A percentile compares a stretch with the other conserved stretches of the same genome.
Evolutionary conservation across 176 grass and related monocot genomes (phyloP).

Genomic region (Lolium perenne): DNA sequence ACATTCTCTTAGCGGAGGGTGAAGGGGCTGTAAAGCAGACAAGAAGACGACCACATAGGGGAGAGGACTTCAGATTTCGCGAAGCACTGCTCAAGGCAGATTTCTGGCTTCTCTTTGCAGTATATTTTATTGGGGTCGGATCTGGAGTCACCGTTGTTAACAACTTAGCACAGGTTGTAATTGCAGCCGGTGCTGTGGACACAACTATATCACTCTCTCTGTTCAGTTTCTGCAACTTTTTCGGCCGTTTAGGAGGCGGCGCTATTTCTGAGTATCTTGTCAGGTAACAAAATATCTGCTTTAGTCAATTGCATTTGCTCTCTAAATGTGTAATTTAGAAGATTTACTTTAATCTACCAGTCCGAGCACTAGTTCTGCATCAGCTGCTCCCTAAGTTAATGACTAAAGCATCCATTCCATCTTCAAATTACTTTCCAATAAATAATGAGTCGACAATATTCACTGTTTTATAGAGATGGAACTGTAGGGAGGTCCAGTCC

Average conservation of each 20-base stretch:
- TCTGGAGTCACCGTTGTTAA: slow-evolving; percentile 92
- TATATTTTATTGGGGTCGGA: slow-evolving; percentile 84
- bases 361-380: not conserved
- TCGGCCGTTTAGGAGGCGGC: slow-evolving; percentile 87
- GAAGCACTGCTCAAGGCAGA: slow-evolving; percentile 91
- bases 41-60: slow-evolving; percentile 80
- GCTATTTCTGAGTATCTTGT: slow-evolving; percentile 76
- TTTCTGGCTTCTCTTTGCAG: slow-evolving; percentile 89
- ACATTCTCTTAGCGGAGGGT: slow-evolving; percentile 85
- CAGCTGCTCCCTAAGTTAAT: not conserved
- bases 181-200: slow-evolving; percentile 71
- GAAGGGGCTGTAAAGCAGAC: slow-evolving; percentile 83
- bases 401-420: not conserved
- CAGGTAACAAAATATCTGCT: slow-evolving; percentile 59
- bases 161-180: slow-evolving; percentile 93
- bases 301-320: not conserved
- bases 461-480: not conserved
- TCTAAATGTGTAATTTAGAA: not conserved
- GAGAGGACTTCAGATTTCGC: slow-evolving; percentile 90
- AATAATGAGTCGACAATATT: not conserved
- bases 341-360: not conserved
- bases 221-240: slow-evolving; percentile 96
- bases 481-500: not conserved
- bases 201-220: slow-evolving; percentile 77
- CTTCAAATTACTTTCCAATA: not conserved